Base-by-base conservation (phyloP, 1,284 basidiomycete species). In the Sanghuangporus sanghuang region DNA sequence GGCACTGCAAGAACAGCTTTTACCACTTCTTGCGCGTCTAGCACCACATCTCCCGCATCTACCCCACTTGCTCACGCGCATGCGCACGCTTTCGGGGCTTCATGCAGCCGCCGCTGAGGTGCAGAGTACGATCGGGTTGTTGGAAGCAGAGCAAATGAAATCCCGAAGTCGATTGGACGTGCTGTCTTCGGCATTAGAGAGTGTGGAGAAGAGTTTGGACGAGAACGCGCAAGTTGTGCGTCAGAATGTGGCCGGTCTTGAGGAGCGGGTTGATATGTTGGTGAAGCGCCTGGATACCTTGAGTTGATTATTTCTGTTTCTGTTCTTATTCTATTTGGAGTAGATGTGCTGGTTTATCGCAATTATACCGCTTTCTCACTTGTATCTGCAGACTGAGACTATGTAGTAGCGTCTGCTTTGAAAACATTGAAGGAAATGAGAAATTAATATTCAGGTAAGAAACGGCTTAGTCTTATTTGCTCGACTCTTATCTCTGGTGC, bases 31-130 rank as follows among this genome's bases (percentile, higher is more conserved):
- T 2, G 85, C 87, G 9, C 87, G 95, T 0, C 82, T 99, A 0
- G 89, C 91, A 18, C 94, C 95, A 0, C 83, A 93, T 0, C 79
- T 98, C 0, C 95, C 96, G 0, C 89, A 98, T 64, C 87, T 97
- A 9, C 93, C 95, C 0, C 91, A 95, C 63, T 87, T 99, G n/a
- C 83, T 99, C 21, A 86, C 87, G 0, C 88, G 96, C 3, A 77
- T 99, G 36, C 85, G 91, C 55, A 95, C 94, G 9, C 81, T 99
- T 8, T 87, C 92, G 1, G 74, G 86, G 0, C 75, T 99, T 64
- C 96, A 99, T 72, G 81, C 89, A 0, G 87, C 90, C 52, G 93
- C 96, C 0, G 81, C 87, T 0, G 83, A 87, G 16, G 94, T 98
- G 67, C 81, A 95, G 62, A 81, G 78, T 53, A 83, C 84, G 1